A percentile compares a stretch with the other conserved stretches of the same genome.
Evolutionary conservation across 805 yeast species (phyloP).

Genomic region (Candida boidinii): DNA sequence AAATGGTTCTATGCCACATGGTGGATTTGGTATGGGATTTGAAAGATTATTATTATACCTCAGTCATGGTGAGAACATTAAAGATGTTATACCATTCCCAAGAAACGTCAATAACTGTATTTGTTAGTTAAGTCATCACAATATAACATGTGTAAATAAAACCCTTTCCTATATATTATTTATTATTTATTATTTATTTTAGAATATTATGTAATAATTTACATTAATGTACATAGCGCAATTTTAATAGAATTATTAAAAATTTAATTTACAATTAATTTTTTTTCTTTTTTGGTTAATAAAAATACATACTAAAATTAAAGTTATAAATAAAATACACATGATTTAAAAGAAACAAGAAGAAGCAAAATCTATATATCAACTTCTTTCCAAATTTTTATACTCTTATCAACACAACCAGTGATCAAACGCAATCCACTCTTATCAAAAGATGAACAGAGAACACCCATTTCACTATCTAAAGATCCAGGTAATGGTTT

Average conservation of each 20-base stretch:
- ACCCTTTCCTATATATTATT: too few species aligned
- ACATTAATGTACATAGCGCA: too few species aligned
- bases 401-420: constrained; percentile 85
- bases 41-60: constrained; percentile 76
- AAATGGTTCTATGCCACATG: constrained; percentile 85
- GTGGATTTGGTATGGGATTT: constrained; percentile 95
- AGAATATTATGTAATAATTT: too few species aligned
- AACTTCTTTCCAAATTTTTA: constrained; percentile 61
- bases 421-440: constrained; percentile 77
- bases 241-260: too few species aligned
- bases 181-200: too few species aligned
- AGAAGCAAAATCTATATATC: constrained; percentile 8
- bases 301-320: too few species aligned
- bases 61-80: constrained; percentile 66
- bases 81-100: constrained; percentile 85
- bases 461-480: constrained; percentile 58
- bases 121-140: constrained; percentile 32
- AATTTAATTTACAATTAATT: too few species aligned
- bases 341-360: too few species aligned
- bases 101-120: constrained; percentile 52
- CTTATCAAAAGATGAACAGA: constrained; percentile 65
- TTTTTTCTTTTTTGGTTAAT: too few species aligned
- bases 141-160: too few species aligned
- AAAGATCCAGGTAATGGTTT: constrained; percentile 62
- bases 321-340: too few species aligned